phyloP scores from a whole-genome alignment of 2,329 filamentous ascomycete genomes.

The Aureobasidium sp. region DNA sequence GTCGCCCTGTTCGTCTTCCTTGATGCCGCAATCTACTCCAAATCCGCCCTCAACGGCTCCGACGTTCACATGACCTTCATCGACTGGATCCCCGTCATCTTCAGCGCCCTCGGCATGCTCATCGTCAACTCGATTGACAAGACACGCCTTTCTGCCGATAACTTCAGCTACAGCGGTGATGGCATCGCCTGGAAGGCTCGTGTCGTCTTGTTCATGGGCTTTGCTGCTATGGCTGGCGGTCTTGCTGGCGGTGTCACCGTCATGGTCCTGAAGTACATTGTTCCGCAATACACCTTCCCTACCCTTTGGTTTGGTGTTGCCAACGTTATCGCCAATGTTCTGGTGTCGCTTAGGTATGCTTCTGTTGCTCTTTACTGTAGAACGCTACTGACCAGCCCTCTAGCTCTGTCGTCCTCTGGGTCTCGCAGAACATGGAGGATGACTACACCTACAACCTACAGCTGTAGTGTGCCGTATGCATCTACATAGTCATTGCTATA shows the following conservation, averaged over 20 bases:
- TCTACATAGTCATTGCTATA: neutral
- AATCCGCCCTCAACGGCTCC: conserved; percentile 54
- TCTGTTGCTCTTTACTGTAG: conserved; percentile 14
- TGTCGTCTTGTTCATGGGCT: conserved; percentile 61
- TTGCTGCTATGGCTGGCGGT: conserved; percentile 62
- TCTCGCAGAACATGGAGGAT: conserved; percentile 66
- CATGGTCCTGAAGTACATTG: conserved; percentile 61
- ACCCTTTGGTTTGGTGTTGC: conserved; percentile 62
- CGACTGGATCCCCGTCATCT: conserved; percentile 67
- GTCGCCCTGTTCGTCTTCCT: conserved; percentile 64
- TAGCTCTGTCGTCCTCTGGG: conserved; percentile 60
- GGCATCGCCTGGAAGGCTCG: conserved; percentile 65
- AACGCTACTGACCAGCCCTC: neutral
- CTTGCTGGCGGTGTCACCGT: conserved; percentile 61
- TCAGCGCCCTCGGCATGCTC: conserved; percentile 62
- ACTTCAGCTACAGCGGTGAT: conserved; percentile 57
- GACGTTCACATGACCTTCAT: conserved; percentile 61
- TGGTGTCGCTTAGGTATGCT: conserved; percentile 60
- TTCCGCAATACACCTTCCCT: conserved; percentile 52
- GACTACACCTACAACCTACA: conserved; percentile 65
- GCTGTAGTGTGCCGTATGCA: conserved; percentile 35
- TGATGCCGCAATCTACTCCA: conserved; percentile 58
- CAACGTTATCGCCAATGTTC: conserved; percentile 57
- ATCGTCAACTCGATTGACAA: conserved; percentile 69
- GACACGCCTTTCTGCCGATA: conserved; percentile 56